phyloP scores from a whole-genome alignment of 257 asterid genomes.

The Nicotiana sylvestris region DNA sequence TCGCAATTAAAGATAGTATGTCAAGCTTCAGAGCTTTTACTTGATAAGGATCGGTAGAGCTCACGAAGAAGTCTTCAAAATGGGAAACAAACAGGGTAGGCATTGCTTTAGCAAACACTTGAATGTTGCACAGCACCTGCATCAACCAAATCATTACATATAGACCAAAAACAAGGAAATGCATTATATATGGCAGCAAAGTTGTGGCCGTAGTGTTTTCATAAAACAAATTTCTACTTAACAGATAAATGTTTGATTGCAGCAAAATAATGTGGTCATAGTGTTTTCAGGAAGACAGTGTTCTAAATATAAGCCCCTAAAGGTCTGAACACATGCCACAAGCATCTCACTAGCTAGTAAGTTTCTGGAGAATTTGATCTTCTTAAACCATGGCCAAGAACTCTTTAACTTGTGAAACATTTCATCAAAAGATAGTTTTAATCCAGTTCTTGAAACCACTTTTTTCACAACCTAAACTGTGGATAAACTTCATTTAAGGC shows the following conservation, averaged over 20 bases:
- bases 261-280: background rate
- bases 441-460: background rate
- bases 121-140: slow-evolving; percentile 94
- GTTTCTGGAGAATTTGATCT: background rate
- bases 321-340: background rate
- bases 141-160: slow-evolving; percentile 16
- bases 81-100: slow-evolving; percentile 70
- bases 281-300: background rate
- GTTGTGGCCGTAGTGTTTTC: background rate
- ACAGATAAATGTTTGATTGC: background rate
- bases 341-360: slow-evolving; percentile 1
- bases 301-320: background rate
- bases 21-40: slow-evolving; percentile 86
- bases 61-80: slow-evolving; percentile 87
- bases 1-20: slow-evolving; percentile 76
- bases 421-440: background rate
- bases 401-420: background rate
- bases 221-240: background rate
- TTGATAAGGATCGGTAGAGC: slow-evolving; percentile 71
- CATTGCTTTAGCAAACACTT: slow-evolving; percentile 84
- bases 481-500: background rate
- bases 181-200: background rate
- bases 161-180: background rate
- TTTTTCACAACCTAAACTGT: background rate
- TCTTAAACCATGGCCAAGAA: slow-evolving; percentile 6